These are phyloP conservation scores for Cryptococcus jaspeensis DNA, from an alignment of 1,284 basidiomycete species.

Conservation along the genomic window DNA sequence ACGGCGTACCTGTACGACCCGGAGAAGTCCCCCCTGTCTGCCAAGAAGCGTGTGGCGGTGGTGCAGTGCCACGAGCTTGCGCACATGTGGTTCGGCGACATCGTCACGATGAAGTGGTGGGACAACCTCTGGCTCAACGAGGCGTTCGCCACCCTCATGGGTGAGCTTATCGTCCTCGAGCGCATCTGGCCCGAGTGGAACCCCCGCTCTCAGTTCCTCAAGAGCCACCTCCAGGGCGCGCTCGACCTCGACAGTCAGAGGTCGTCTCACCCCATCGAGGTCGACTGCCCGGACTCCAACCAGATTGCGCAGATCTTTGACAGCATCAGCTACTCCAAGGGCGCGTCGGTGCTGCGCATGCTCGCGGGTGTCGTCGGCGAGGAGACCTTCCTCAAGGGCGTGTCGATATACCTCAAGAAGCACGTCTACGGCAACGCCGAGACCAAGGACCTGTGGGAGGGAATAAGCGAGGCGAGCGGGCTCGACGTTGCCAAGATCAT, in stretches of 20 bases:
- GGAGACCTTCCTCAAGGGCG: constrained; percentile 80
- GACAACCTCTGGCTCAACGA: constrained; percentile 69
- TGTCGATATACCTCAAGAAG: constrained; percentile 89
- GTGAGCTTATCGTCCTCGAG: constrained; percentile 87
- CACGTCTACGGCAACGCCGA: constrained; percentile 79
- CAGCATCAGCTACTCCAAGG: constrained; percentile 79
- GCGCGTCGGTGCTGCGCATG: constrained; percentile 87
- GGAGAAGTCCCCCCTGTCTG: constrained; percentile 68
- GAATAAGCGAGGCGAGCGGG: constrained; percentile 75
- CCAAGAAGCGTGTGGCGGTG: constrained; percentile 75
- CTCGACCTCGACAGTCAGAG: constrained; percentile 81
- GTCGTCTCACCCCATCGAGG: constrained; percentile 94
- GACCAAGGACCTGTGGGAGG: constrained; percentile 86
- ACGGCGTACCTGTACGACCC: constrained; percentile 79
- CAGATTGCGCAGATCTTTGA: constrained; percentile 90
- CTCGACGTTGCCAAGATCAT: constrained; percentile 78
- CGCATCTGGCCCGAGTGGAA: constrained; percentile 59
- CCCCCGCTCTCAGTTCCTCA: constrained; percentile 57
- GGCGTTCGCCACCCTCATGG: constrained; percentile 84
- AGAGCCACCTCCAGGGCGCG: constrained; percentile 59
- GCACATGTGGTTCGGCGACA: constrained; percentile 74
- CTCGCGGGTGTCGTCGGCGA: constrained; percentile 84
- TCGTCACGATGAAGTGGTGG: constrained; percentile 94
- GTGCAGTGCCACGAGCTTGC: constrained; percentile 60
- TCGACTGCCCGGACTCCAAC: constrained; percentile 82